Evolutionary conservation across 169 alveolate genomes (phyloP).

Genomic region (Toxoplasma gondii): DNA sequence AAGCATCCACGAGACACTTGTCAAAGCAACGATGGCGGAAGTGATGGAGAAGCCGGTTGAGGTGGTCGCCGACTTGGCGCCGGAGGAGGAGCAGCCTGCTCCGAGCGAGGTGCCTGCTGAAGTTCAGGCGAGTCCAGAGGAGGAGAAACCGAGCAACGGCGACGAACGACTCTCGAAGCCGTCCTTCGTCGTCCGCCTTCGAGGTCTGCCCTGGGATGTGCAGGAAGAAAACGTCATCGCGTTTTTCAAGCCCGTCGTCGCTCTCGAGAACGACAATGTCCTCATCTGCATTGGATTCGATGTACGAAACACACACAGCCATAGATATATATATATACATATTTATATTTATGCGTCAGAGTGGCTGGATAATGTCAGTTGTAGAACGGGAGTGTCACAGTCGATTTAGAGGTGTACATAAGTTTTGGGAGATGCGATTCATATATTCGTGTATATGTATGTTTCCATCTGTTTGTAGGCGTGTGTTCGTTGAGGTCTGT

Average conservation of each 20-base stretch:
- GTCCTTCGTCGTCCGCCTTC: conserved; percentile 50
- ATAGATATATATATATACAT: neutral
- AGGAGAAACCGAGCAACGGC: neutral
- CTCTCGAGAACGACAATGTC: conserved; percentile 34
- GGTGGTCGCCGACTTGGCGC: neutral
- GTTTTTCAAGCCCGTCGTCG: conserved; percentile 63
- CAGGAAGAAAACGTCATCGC: conserved; percentile 67
- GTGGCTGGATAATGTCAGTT: neutral
- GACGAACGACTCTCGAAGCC: neutral
- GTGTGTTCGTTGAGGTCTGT: too few species aligned
- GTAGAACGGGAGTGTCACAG: too few species aligned
- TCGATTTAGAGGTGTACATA: too few species aligned
- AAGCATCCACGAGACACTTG: neutral
- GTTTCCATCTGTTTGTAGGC: too few species aligned
- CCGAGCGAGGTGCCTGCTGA: neutral
- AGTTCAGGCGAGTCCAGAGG: neutral
- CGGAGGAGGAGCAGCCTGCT: neutral
- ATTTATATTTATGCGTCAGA: neutral
- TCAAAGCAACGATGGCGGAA: neutral
- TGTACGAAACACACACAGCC: conserved; percentile 2
- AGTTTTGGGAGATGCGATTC: too few species aligned
- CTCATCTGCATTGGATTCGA: conserved; percentile 63
- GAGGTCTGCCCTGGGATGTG: conserved; percentile 76
- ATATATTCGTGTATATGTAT: too few species aligned
- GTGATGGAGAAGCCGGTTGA: neutral